phyloP scores from a whole-genome alignment of 164 flowering plant species.

The Umbilicus rupestris region DNA sequence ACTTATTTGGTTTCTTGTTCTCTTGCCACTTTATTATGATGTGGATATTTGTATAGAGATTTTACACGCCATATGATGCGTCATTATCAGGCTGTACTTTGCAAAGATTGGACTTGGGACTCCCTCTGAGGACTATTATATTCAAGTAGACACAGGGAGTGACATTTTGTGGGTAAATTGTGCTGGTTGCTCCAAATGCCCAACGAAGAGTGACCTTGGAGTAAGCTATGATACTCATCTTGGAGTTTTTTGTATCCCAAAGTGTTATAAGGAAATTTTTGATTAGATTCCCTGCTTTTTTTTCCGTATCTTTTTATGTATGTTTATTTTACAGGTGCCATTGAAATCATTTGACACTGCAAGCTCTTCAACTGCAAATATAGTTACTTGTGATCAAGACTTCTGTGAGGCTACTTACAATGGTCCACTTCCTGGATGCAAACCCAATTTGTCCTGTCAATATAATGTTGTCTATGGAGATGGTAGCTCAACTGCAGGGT shows the following conservation, averaged over 20 bases:
- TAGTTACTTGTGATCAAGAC: constrained; percentile 38
- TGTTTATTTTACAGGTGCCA: constrained; percentile 25
- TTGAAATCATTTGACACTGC: constrained; percentile 26
- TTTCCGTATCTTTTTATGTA: background rate
- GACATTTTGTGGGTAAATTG: constrained; percentile 66
- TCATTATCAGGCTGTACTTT: constrained; percentile 43
- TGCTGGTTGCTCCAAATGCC: constrained; percentile 38
- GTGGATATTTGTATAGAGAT: background rate
- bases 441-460: constrained; percentile 1
- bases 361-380: constrained; percentile 22
- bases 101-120: constrained; percentile 43
- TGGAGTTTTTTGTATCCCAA: background rate
- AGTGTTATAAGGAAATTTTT: background rate
- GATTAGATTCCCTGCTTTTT: background rate
- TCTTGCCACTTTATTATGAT: too few relatives aligned
- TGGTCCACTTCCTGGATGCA: constrained; percentile 19
- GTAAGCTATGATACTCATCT: constrained; percentile 24
- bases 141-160: constrained; percentile 69
- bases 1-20: background rate
- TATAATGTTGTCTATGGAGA: constrained; percentile 9
- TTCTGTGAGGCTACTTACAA: constrained; percentile 29
- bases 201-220: constrained; percentile 39
- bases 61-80: background rate
- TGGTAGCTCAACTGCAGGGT: constrained; percentile 7
- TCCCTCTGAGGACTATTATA: constrained; percentile 48